phyloP scores from a whole-genome alignment of 495 filamentous ascomycete species.

The Penicillium coprophilum region DNA sequence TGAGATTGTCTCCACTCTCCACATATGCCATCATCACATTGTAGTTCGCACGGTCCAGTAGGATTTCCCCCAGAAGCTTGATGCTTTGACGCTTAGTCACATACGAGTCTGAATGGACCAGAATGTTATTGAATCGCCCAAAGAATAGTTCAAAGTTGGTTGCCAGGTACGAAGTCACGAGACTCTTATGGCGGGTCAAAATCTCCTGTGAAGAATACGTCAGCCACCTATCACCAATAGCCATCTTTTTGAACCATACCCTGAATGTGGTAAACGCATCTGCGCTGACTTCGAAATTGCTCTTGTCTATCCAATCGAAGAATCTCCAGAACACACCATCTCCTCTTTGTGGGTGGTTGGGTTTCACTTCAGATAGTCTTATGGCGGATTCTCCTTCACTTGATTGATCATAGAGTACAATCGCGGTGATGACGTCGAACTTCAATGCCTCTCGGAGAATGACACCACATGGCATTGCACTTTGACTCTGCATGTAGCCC shows the following conservation, averaged over 20 bases:
- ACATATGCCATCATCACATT: slow-evolving; percentile 97
- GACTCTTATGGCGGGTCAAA: slow-evolving; percentile 85
- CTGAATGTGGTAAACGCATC: slow-evolving; percentile 97
- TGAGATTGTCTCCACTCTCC: slow-evolving; percentile 89
- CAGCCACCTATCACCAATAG: not conserved
- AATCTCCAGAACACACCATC: slow-evolving; percentile 94
- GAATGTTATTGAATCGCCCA: slow-evolving; percentile 78
- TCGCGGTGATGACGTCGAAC: slow-evolving; percentile 80
- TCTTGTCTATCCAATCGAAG: slow-evolving; percentile 94
- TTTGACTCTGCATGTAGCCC: slow-evolving; percentile 86
- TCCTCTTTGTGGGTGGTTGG: slow-evolving; percentile 64
- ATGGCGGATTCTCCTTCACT: slow-evolving; percentile 54
- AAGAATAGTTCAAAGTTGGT: slow-evolving; percentile 94
- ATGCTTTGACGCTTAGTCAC: slow-evolving; percentile 98
- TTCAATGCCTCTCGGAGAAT: slow-evolving; percentile 91
- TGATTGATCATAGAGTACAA: slow-evolving; percentile 90
- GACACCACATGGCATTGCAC: slow-evolving; percentile 87
- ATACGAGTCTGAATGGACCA: slow-evolving; percentile 90
- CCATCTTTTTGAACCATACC: slow-evolving; percentile 45
- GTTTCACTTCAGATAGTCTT: slow-evolving; percentile 63
- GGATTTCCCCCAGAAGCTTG: slow-evolving; percentile 91
- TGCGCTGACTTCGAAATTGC: slow-evolving; percentile 93
- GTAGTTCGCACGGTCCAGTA: slow-evolving; percentile 95
- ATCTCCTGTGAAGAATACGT: slow-evolving; percentile 62
- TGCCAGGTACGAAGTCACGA: slow-evolving; percentile 81